Conservation (phyloP, 441 rosid genomes). For the Adansonia grandidieri region DNA sequence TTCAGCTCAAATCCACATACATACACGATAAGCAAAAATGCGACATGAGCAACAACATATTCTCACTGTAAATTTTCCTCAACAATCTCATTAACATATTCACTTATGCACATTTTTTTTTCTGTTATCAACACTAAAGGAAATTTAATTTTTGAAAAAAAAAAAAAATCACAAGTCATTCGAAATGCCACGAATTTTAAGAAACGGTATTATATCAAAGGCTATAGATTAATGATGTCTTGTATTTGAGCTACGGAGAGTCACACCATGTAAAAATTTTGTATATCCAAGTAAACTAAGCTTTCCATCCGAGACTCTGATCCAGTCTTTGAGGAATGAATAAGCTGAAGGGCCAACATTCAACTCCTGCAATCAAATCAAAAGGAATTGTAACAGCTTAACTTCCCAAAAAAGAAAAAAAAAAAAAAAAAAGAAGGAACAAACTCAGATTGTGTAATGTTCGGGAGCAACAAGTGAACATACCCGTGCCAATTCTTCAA, state of each 20-base stretch:
- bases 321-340: constrained; percentile 73
- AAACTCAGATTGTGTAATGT: background rate
- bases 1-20: background rate
- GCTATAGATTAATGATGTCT: constrained; percentile 67
- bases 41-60: constrained; percentile 23
- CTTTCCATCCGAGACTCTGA: constrained; percentile 80
- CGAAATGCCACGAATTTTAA: constrained; percentile 33
- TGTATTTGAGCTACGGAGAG: constrained; percentile 79
- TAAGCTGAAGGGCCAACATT: constrained; percentile 81
- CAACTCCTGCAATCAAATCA: constrained; percentile 54
- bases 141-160: constrained; percentile 14
- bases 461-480: constrained; percentile 15
- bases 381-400: constrained; percentile 14
- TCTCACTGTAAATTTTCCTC: constrained; percentile 32
- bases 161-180: constrained; percentile 17
- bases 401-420: too few relatives aligned
- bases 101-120: constrained; percentile 51
- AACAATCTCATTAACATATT: constrained; percentile 36
- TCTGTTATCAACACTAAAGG: constrained; percentile 52
- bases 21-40: constrained; percentile 16
- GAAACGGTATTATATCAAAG: constrained; percentile 32
- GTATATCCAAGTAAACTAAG: constrained; percentile 84
- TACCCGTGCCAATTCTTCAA: constrained; percentile 92
- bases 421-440: background rate
- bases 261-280: constrained; percentile 93